Conservation (phyloP, 768 basidiomycete genomes). For the Mycena floridula region DNA sequence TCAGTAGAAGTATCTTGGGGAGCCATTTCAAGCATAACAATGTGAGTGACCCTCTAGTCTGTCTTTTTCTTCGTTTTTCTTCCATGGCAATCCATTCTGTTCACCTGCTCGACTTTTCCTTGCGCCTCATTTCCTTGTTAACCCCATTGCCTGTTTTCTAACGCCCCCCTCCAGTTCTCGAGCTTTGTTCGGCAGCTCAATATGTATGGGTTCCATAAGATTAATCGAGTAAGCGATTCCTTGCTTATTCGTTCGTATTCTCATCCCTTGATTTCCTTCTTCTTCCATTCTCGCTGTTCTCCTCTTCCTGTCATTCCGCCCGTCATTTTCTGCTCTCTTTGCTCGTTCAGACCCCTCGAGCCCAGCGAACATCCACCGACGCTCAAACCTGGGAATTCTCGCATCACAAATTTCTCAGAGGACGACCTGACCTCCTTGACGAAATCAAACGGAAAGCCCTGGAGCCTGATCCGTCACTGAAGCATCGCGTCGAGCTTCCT, state of each 20-base stretch:
- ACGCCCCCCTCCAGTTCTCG: slow-evolving; percentile 55
- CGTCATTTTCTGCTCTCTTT: slow-evolving; percentile 5
- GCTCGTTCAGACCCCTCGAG: slow-evolving; percentile 61
- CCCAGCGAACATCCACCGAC: slow-evolving; percentile 74
- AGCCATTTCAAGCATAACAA: slow-evolving; percentile 91
- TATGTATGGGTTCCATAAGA: slow-evolving; percentile 97
- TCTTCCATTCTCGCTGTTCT: too few relatives aligned
- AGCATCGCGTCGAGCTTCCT: slow-evolving; percentile 73
- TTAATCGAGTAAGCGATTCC: slow-evolving; percentile 61
- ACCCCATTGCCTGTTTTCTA: slow-evolving; percentile 4
- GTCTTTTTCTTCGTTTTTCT: too few relatives aligned
- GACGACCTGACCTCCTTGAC: slow-evolving; percentile 73
- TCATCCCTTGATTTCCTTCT: too few relatives aligned
- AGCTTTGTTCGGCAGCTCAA: slow-evolving; percentile 93
- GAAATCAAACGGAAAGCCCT: slow-evolving; percentile 84
- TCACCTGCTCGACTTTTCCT: slow-evolving; percentile 5
- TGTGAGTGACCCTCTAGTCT: slow-evolving; percentile 34
- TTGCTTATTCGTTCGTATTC: too few relatives aligned
- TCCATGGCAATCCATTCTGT: slow-evolving; percentile 6
- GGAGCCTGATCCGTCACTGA: slow-evolving; percentile 68
- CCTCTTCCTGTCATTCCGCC: too few relatives aligned
- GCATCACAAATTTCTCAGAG: slow-evolving; percentile 80
- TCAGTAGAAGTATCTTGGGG: slow-evolving; percentile 78
- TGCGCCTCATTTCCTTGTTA: neutral
- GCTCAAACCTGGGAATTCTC: slow-evolving; percentile 88